These are phyloP conservation scores for Penicillium antarcticum DNA, from an alignment of 495 filamentous ascomycete species.

Conservation along the genomic window DNA sequence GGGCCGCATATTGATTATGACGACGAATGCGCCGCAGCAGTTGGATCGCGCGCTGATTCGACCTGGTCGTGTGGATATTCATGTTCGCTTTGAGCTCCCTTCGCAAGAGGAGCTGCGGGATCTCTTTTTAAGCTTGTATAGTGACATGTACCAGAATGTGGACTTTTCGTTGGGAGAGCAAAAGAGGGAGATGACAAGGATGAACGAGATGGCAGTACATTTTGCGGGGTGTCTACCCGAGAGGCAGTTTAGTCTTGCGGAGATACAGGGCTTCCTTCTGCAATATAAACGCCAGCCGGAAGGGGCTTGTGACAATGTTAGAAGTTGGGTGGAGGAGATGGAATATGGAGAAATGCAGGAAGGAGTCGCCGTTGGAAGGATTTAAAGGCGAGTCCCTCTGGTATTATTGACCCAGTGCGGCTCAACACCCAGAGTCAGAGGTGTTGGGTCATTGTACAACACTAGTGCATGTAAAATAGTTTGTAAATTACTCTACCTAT, in stretches of 20 bases:
- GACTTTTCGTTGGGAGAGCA: not conserved
- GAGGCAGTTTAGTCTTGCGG: slow-evolving; percentile 59
- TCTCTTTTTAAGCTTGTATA: slow-evolving; percentile 66
- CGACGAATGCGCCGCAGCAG: slow-evolving; percentile 71
- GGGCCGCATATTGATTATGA: slow-evolving; percentile 78
- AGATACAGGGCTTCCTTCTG: slow-evolving; percentile 65
- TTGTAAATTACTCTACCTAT: no score
- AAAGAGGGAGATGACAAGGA: not conserved
- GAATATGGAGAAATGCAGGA: not conserved
- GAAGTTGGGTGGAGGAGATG: slow-evolving; percentile 45
- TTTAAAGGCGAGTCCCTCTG: no score
- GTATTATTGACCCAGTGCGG: no score
- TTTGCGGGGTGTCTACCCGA: slow-evolving; percentile 59
- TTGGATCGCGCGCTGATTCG: slow-evolving; percentile 74
- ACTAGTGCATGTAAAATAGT: no score
- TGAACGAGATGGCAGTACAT: not conserved
- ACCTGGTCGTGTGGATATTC: slow-evolving; percentile 71
- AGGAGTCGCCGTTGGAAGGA: not conserved
- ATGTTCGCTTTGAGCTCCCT: slow-evolving; percentile 62
- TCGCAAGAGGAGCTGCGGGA: slow-evolving; percentile 55
- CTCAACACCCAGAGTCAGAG: no score
- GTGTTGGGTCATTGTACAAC: no score
- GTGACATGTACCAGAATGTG: not conserved
- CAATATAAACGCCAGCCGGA: slow-evolving; percentile 43
- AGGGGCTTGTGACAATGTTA: slow-evolving; percentile 49